A percentile compares a stretch with the other conserved stretches of the same genome.
Conservation (phyloP, 148 eudicot genomes). For the Chenopodium album region DNA sequence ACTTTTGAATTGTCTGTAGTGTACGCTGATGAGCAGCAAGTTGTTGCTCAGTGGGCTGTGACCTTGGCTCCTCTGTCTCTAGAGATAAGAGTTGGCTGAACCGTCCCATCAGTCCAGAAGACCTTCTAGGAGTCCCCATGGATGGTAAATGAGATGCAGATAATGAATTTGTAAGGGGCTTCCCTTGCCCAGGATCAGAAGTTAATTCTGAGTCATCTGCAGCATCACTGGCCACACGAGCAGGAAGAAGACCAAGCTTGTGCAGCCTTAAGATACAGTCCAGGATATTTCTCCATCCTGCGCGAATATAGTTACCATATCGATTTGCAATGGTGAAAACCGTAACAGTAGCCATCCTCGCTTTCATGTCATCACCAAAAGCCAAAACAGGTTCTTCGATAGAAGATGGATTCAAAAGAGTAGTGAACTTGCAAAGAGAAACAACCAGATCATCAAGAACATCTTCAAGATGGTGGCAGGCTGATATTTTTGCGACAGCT, state of each 20-base stretch:
- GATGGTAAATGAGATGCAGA: slow-evolving; percentile 56
- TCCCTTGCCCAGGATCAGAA: slow-evolving; percentile 54
- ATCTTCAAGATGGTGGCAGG: slow-evolving; percentile 70
- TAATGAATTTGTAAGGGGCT: slow-evolving; percentile 44
- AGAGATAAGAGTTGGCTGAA: slow-evolving; percentile 82
- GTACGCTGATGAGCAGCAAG: slow-evolving; percentile 86
- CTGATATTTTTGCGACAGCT: slow-evolving; percentile 81
- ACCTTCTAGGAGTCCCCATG: slow-evolving; percentile 62
- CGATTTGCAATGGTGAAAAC: slow-evolving; percentile 84
- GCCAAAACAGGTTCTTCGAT: slow-evolving; percentile 74
- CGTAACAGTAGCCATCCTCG: slow-evolving; percentile 81
- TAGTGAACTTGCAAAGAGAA: slow-evolving; percentile 88
- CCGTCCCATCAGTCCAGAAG: slow-evolving; percentile 89
- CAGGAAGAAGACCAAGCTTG: slow-evolving; percentile 86
- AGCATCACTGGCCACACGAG: slow-evolving; percentile 79
- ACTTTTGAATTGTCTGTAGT: slow-evolving; percentile 76
- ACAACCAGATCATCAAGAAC: slow-evolving; percentile 86
- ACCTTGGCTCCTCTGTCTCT: slow-evolving; percentile 86
- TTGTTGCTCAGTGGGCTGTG: slow-evolving; percentile 83
- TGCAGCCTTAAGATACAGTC: slow-evolving; percentile 84
- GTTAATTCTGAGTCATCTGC: slow-evolving; percentile 67
- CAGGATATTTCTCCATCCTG: slow-evolving; percentile 85
- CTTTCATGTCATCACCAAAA: slow-evolving; percentile 80
- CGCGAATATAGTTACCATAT: slow-evolving; percentile 74
- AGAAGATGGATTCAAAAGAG: slow-evolving; percentile 65